phyloP scores from a whole-genome alignment of 352 stramenopile species.

The Discostella stelligera region DNA sequence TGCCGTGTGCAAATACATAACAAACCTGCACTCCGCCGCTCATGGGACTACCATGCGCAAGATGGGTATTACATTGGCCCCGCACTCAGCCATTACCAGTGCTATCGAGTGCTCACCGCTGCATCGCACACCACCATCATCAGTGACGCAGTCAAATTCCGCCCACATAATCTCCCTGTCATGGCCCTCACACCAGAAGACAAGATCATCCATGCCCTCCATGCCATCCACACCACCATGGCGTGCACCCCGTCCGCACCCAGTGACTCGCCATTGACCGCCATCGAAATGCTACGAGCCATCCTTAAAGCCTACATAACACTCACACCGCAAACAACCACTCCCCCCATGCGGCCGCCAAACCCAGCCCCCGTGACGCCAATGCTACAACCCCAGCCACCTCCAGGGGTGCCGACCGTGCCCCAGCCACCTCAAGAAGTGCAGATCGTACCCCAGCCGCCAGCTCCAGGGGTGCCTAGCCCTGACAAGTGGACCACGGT shows the following conservation, averaged over 20 bases:
- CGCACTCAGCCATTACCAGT: constrained; percentile 40
- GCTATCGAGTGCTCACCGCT: constrained; percentile 21
- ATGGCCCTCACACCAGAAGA: too few relatives aligned
- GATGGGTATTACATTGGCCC: constrained; percentile 45
- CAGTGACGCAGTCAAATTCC: too few relatives aligned
- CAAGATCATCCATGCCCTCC: background rate
- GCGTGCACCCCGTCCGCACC: too few relatives aligned
- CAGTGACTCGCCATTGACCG: too few relatives aligned
- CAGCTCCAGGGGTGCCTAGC: background rate
- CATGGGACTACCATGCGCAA: constrained; percentile 22
- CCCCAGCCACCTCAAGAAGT: background rate
- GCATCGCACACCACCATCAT: background rate
- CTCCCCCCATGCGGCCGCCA: too few relatives aligned
- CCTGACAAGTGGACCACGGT: background rate
- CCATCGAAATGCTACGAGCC: too few relatives aligned
- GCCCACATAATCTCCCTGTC: too few relatives aligned
- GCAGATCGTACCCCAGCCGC: background rate
- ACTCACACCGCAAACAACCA: too few relatives aligned
- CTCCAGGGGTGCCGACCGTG: background rate
- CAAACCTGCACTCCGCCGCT: constrained; percentile 4
- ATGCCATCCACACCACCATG: too few relatives aligned
- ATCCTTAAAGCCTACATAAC: too few relatives aligned
- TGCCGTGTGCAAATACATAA: too few relatives aligned
- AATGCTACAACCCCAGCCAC: constrained; percentile 1
- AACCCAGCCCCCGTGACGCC: too few relatives aligned